phyloP scores from a whole-genome alignment of 2,329 filamentous ascomycete species.

The Fusarium guadeloupense region DNA sequence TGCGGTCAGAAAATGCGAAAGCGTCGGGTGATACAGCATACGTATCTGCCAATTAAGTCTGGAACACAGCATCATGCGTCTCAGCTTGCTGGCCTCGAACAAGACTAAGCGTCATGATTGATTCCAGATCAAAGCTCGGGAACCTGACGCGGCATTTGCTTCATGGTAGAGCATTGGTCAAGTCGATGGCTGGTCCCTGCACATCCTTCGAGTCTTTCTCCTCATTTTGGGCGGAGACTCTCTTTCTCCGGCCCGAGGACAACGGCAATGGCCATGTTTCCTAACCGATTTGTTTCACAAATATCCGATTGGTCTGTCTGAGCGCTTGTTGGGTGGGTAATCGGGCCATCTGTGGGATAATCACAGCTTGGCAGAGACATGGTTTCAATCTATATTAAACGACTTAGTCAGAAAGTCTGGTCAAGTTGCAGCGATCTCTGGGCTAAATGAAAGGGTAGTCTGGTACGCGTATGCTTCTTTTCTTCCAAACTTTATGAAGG shows the following conservation, averaged over 20 bases:
- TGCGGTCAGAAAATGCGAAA: constrained; percentile 6
- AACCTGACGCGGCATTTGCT: constrained; percentile 12
- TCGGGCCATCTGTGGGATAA: constrained; percentile 27
- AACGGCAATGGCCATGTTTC: constrained; percentile 20
- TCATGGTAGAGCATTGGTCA: neutral
- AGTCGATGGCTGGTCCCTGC: neutral
- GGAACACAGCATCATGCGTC: neutral
- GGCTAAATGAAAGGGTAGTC: neutral
- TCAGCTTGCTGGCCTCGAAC: no score
- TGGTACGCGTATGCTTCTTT: neutral
- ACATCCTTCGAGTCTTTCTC: no score
- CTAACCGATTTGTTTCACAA: constrained; percentile 17
- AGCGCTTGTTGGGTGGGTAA: constrained; percentile 10
- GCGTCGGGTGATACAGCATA: constrained; percentile 11
- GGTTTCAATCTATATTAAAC: constrained; percentile 3
- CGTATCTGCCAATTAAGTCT: neutral
- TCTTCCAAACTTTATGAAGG: neutral
- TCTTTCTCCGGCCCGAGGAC: constrained; percentile 9
- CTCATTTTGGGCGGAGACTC: neutral
- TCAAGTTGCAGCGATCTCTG: neutral
- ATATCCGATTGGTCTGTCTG: constrained; percentile 20
- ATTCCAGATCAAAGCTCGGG: neutral
- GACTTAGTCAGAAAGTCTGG: neutral
- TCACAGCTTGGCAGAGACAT: constrained; percentile 12
- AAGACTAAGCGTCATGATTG: no score